phyloP scores from a whole-genome alignment of 2,329 filamentous ascomycete species.

The Epichloe brachyelytri region DNA sequence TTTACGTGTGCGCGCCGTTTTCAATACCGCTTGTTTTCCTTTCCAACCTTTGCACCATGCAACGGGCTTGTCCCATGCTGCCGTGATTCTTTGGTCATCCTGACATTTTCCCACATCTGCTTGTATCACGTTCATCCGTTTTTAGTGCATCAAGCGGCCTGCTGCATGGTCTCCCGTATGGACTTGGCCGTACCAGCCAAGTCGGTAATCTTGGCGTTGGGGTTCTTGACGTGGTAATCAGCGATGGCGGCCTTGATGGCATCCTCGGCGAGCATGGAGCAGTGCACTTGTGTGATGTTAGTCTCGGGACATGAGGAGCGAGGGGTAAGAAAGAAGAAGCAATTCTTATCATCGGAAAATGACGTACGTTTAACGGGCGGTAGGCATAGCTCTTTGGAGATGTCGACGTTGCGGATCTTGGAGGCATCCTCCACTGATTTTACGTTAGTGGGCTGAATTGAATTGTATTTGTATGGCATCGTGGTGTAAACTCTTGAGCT shows the following conservation, averaged over 20 bases:
- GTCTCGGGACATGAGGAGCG: background rate
- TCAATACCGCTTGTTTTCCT: background rate
- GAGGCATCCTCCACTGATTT: conserved; percentile 65
- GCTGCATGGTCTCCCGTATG: conserved; percentile 13
- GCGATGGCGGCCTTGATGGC: conserved; percentile 84
- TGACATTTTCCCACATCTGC: background rate
- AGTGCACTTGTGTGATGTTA: conserved; percentile 52
- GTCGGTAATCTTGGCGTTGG: conserved; percentile 46
- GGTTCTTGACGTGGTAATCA: conserved; percentile 75
- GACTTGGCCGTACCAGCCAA: conserved; percentile 54
- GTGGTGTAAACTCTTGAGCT: background rate
- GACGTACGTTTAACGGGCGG: conserved; percentile 74
- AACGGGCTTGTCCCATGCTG: background rate
- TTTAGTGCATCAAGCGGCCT: conserved; percentile 2
- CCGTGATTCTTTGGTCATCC: background rate
- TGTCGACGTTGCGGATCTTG: conserved; percentile 92
- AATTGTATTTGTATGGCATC: background rate
- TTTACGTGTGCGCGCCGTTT: too few species aligned
- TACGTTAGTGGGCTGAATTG: too few species aligned
- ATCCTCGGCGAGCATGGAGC: conserved; percentile 84
- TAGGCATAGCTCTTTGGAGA: conserved; percentile 87
- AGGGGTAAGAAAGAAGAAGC: conserved; percentile 14
- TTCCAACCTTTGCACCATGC: background rate
- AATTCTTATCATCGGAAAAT: background rate
- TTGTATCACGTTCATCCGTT: background rate